Evolutionary conservation across 78 protist species (phyloP).

Genomic region (Dictyostelium discoideum): dicty_2.7 NC_007088.5:1663501-1664000

Average conservation of each 20-base stretch:
- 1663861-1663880: not conserved
- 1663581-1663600: not conserved
- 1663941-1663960: too few species aligned
- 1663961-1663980: too few species aligned
- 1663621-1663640: not conserved
- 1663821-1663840: not conserved
- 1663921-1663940: too few species aligned
- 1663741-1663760: not conserved
- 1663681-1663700: not conserved
- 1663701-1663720: not conserved
- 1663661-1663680: not conserved
- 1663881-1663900: too few species aligned
- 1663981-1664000: too few species aligned
- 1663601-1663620: not conserved
- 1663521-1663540: not conserved
- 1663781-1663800: conserved; percentile 7
- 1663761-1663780: not conserved
- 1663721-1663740: conserved; percentile 8
- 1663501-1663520: conserved; percentile 2
- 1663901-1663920: too few species aligned
- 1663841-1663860: not conserved
- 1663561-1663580: not conserved
- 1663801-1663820: not conserved
- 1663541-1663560: conserved; percentile 5
- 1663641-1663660: not conserved